A percentile compares a stretch with the other conserved stretches of the same genome.
Conservation (phyloP, 1,284 basidiomycete species). For the Malassezia cuniculi region DNA sequence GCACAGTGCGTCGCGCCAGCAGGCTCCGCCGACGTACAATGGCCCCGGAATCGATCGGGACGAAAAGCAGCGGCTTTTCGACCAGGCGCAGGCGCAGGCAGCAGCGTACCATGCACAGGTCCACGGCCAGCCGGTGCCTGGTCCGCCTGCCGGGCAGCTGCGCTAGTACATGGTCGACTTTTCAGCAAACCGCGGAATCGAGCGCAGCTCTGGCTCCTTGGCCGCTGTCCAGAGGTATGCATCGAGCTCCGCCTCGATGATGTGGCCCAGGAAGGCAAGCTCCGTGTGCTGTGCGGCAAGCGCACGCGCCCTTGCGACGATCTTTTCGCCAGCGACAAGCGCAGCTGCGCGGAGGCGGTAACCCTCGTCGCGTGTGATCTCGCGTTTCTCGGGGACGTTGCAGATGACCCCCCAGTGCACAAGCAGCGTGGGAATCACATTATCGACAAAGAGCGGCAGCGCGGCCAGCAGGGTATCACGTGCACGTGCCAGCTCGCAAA, state of each 20-base stretch:
- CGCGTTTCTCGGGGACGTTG: constrained; percentile 10
- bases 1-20: constrained; percentile 1
- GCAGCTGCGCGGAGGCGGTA: constrained; percentile 30
- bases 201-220: constrained; percentile 24
- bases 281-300: constrained; percentile 11
- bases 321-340: constrained; percentile 20
- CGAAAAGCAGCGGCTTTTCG: constrained; percentile 36
- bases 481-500: background rate
- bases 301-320: constrained; percentile 19
- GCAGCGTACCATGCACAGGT: constrained; percentile 31
- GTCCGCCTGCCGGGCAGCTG: background rate
- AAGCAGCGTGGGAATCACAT: constrained; percentile 70
- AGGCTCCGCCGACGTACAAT: background rate
- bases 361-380: constrained; percentile 20
- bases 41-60: constrained; percentile 26
- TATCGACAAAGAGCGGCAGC: constrained; percentile 66
- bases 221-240: constrained; percentile 38
- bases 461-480: constrained; percentile 31
- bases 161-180: constrained; percentile 22
- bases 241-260: constrained; percentile 37
- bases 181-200: constrained; percentile 28
- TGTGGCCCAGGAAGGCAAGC: constrained; percentile 14
- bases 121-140: background rate
- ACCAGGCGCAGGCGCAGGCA: constrained; percentile 32
- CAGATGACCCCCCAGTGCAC: constrained; percentile 53